These are phyloP conservation scores for Pythium folliculosum DNA, from an alignment of 352 stramenopile species.

Conservation along the genomic window DNA sequence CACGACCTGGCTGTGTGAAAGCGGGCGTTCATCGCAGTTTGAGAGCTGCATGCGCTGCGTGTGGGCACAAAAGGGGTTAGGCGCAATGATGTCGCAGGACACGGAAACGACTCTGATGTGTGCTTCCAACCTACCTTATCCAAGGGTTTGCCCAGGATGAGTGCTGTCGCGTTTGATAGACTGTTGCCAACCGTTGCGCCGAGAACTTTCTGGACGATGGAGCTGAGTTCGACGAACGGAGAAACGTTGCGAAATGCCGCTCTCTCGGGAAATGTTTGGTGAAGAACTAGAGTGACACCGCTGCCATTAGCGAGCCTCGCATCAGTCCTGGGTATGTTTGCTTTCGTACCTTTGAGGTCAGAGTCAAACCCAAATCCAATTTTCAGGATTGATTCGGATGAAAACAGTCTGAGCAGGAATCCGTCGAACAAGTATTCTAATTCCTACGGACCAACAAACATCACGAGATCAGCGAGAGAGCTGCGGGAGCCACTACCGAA, in stretches of 20 bases:
- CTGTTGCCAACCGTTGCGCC: slow-evolving; percentile 38
- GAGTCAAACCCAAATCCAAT: slow-evolving; percentile 70
- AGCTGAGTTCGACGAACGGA: slow-evolving; percentile 57
- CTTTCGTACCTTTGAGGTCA: slow-evolving; percentile 56
- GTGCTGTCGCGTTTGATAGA: slow-evolving; percentile 41
- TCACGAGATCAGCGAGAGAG: not conserved
- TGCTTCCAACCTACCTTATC: slow-evolving; percentile 46
- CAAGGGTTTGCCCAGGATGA: slow-evolving; percentile 55
- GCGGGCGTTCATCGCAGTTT: slow-evolving; percentile 62
- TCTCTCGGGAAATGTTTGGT: slow-evolving; percentile 67
- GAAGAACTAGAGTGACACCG: slow-evolving; percentile 38
- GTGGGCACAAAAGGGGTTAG: not conserved
- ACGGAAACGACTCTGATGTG: too few relatives aligned
- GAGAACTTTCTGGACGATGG: slow-evolving; percentile 29
- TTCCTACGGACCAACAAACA: slow-evolving; percentile 22
- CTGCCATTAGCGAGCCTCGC: not conserved
- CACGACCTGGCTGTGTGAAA: slow-evolving; percentile 45
- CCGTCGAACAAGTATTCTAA: slow-evolving; percentile 47
- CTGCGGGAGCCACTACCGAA: not conserved
- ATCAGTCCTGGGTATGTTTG: not conserved
- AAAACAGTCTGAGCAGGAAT: slow-evolving; percentile 46
- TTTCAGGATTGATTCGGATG: slow-evolving; percentile 42
- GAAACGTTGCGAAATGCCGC: slow-evolving; percentile 35
- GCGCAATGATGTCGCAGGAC: not conserved
- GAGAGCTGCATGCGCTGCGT: slow-evolving; percentile 67